A percentile compares a stretch with the other conserved stretches of the same genome.
phyloP scores from a whole-genome alignment of 495 filamentous ascomycete species.

The Margaritispora aquatica region DNA sequence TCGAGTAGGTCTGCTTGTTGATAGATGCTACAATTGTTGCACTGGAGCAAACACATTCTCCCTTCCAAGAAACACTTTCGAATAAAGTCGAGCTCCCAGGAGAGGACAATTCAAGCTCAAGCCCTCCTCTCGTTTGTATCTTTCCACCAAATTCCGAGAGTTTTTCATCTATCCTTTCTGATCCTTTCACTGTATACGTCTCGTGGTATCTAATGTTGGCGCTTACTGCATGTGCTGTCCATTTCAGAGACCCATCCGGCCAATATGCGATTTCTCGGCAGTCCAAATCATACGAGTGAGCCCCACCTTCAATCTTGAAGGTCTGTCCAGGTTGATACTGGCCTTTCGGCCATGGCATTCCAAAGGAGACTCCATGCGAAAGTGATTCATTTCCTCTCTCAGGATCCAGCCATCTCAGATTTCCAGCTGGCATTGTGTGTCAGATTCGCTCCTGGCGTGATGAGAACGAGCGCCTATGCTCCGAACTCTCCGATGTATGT shows the following conservation, averaged over 20 bases:
- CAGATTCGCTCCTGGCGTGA: background rate
- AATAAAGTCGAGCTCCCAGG: background rate
- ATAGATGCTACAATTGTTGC: background rate
- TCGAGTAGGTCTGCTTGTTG: background rate
- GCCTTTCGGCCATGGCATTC: conserved; percentile 1
- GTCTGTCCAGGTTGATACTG: background rate
- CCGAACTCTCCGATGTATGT: too few species aligned
- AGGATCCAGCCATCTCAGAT: background rate
- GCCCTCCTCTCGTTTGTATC: background rate
- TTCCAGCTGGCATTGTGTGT: background rate
- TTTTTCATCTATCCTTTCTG: background rate
- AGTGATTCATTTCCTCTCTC: background rate
- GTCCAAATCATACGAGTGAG: background rate
- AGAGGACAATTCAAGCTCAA: background rate
- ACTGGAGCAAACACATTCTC: background rate
- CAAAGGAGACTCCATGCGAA: conserved; percentile 1
- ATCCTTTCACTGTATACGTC: background rate
- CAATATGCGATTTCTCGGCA: background rate
- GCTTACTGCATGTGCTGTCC: conserved; percentile 1
- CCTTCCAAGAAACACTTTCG: background rate
- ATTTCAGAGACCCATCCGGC: background rate
- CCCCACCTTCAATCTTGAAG: background rate
- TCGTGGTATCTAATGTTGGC: background rate
- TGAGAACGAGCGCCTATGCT: too few species aligned
- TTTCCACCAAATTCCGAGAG: background rate